Conservation (phyloP, 805 yeast genomes). For the Cyberlindnera saturnus region DNA sequence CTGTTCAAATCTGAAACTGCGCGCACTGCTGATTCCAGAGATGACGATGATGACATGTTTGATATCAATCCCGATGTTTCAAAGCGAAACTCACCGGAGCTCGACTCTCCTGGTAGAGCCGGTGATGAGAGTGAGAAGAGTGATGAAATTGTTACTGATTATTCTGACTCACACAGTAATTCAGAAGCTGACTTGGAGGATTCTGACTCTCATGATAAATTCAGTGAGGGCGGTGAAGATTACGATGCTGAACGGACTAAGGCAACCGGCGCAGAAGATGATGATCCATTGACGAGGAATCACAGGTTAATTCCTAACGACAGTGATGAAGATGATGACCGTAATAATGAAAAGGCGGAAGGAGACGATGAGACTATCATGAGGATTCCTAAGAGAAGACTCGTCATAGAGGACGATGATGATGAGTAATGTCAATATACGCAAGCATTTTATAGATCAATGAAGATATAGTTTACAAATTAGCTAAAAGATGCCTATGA, state of each 20-base stretch:
- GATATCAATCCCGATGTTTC: background rate
- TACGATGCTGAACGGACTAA: background rate
- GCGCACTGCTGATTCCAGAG: background rate
- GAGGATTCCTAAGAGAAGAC: background rate
- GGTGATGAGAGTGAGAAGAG: background rate
- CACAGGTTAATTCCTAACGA: background rate
- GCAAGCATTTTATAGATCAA: no score
- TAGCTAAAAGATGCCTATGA: no score
- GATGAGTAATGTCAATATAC: constrained; percentile 6
- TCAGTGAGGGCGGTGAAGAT: background rate
- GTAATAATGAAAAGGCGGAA: constrained; percentile 1
- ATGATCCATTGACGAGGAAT: background rate
- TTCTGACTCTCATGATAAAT: constrained; percentile 4
- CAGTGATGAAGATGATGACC: constrained; percentile 1
- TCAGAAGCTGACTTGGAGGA: constrained; percentile 1
- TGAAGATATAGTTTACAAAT: no score
- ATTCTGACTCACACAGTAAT: background rate
- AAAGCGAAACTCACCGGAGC: constrained; percentile 3
- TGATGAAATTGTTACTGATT: background rate
- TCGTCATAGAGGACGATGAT: constrained; percentile 2
- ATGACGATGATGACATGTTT: background rate
- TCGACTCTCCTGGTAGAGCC: constrained; percentile 6
- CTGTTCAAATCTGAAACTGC: constrained; percentile 1
- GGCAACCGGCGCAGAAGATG: background rate
- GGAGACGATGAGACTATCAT: constrained; percentile 2